A percentile compares a stretch with the other conserved stretches of the same genome.
Conservation (phyloP, 371 early-diverging fungal genomes). For the Mortierella sp. region DNA sequence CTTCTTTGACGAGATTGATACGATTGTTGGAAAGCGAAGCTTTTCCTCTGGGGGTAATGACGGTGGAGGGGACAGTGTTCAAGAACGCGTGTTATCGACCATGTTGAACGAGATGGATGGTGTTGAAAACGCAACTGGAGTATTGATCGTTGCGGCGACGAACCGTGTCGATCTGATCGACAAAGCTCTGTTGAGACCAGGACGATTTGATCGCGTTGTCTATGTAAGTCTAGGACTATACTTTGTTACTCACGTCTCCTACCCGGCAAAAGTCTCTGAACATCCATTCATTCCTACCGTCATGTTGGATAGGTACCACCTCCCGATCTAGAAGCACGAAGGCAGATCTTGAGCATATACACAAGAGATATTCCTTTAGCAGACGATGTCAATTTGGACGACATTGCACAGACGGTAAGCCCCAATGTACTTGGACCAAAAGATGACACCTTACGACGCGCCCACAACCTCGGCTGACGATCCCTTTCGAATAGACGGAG, state of each 20-base stretch:
- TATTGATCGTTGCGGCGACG: slow-evolving; percentile 83
- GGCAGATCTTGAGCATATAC: slow-evolving; percentile 88
- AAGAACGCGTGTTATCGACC: slow-evolving; percentile 89
- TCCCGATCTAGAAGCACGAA: slow-evolving; percentile 84
- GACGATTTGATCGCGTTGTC: slow-evolving; percentile 93
- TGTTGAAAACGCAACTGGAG: slow-evolving; percentile 57
- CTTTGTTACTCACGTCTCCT: background rate
- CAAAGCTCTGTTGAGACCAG: slow-evolving; percentile 94
- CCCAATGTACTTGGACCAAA: too few relatives aligned
- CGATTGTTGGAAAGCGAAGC: slow-evolving; percentile 93
- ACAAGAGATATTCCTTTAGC: slow-evolving; percentile 82
- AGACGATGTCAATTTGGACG: slow-evolving; percentile 74
- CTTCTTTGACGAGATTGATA: slow-evolving; percentile 98
- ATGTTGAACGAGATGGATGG: slow-evolving; percentile 99
- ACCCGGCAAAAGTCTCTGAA: background rate
- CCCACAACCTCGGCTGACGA: too few relatives aligned
- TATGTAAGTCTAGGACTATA: slow-evolving; percentile 70
- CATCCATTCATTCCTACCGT: background rate
- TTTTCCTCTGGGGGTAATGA: slow-evolving; percentile 68
- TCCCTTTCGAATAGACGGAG: too few relatives aligned
- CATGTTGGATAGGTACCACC: slow-evolving; percentile 71
- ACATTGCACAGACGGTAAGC: slow-evolving; percentile 69
- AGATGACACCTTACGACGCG: too few relatives aligned
- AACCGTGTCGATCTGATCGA: slow-evolving; percentile 98
- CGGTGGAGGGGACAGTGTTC: slow-evolving; percentile 80